Percentiles rank a stretch among this genome's conserved stretches.
Conservation (phyloP, 148 eudicot genomes). For the Nepenthes mirabilis region DNA sequence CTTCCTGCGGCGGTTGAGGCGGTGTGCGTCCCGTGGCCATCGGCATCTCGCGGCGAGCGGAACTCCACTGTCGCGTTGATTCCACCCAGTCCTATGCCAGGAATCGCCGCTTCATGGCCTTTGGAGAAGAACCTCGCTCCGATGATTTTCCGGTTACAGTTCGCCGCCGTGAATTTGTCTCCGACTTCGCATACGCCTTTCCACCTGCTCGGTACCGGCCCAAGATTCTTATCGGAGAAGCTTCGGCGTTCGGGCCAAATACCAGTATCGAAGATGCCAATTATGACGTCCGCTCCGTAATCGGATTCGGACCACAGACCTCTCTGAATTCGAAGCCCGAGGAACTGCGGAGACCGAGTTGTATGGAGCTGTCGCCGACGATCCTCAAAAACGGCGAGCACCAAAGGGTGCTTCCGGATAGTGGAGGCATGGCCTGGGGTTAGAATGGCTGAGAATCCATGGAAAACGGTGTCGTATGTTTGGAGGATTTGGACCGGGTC, state of each 20-base stretch:
- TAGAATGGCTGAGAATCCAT: slow-evolving; percentile 74
- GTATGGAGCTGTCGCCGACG: slow-evolving; percentile 66
- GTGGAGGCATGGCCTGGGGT: slow-evolving; percentile 32
- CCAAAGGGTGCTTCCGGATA: slow-evolving; percentile 40
- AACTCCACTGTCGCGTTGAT: slow-evolving; percentile 49
- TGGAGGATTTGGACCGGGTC: slow-evolving; percentile 49
- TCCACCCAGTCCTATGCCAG: slow-evolving; percentile 30
- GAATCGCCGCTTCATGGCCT: slow-evolving; percentile 60
- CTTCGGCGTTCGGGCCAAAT: slow-evolving; percentile 82
- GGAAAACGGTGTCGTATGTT: slow-evolving; percentile 73
- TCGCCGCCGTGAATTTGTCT: slow-evolving; percentile 20
- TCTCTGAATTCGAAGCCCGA: slow-evolving; percentile 63
- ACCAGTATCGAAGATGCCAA: slow-evolving; percentile 83
- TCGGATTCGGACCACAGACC: slow-evolving; percentile 97
- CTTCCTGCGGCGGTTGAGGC: slow-evolving; percentile 95
- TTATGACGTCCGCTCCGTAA: slow-evolving; percentile 79
- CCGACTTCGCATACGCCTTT: slow-evolving; percentile 66
- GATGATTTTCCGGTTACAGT: slow-evolving; percentile 64
- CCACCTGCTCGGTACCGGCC: slow-evolving; percentile 71
- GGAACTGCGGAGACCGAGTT: slow-evolving; percentile 91
- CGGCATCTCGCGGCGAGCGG: slow-evolving; percentile 72
- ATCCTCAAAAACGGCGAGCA: slow-evolving; percentile 70
- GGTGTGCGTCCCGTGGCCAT: slow-evolving; percentile 96
- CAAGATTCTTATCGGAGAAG: slow-evolving; percentile 69
- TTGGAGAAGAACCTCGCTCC: slow-evolving; percentile 77